Conservation (phyloP, 352 stramenopile genomes). For the Phytophthora melonis region DNA sequence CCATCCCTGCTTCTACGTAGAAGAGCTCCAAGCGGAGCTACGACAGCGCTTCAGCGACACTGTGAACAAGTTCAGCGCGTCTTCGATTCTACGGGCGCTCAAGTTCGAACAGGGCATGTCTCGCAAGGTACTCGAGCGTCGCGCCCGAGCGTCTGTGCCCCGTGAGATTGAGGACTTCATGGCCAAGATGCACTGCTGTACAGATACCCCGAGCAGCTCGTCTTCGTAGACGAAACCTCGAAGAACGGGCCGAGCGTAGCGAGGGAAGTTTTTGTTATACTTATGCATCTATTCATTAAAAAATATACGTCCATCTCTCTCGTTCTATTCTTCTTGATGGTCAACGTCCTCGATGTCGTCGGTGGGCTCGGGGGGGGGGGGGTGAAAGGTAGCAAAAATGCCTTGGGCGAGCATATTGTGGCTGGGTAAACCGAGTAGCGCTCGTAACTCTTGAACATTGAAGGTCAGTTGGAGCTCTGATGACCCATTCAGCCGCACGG, state of each 20-base stretch:
- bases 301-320: neutral
- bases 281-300: neutral
- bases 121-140: neutral
- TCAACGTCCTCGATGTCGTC: slow-evolving; percentile 24
- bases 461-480: slow-evolving; percentile 5
- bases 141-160: no score
- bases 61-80: no score
- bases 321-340: slow-evolving; percentile 4
- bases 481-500: slow-evolving; percentile 6
- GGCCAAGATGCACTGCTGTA: neutral
- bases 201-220: neutral
- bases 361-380: slow-evolving; percentile 5
- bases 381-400: slow-evolving; percentile 12
- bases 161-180: neutral
- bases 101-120: no score
- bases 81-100: no score
- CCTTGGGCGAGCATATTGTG: neutral
- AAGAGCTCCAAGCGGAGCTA: no score
- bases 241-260: slow-evolving; percentile 14
- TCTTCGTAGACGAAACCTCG: slow-evolving; percentile 1
- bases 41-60: no score
- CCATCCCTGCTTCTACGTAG: no score
- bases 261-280: neutral
- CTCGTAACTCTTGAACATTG: slow-evolving; percentile 5
- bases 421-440: slow-evolving; percentile 8